phyloP scores from a whole-genome alignment of 2,329 filamentous ascomycete species.

The Trichoderma breve region DNA sequence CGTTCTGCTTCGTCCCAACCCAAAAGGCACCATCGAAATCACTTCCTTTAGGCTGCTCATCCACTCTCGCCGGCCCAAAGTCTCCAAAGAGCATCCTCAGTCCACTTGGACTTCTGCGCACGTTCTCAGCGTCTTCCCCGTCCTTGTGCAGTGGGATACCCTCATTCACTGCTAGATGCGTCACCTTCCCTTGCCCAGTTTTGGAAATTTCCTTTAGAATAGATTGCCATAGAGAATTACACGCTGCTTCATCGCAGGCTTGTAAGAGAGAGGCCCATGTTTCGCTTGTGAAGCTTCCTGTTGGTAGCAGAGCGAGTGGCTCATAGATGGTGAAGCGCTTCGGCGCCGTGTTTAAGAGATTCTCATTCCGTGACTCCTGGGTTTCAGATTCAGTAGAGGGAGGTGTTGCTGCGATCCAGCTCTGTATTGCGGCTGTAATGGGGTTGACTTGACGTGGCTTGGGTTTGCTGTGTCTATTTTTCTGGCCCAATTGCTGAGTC shows the following conservation, averaged over 20 bases:
- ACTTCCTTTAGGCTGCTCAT: slow-evolving; percentile 31
- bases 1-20: slow-evolving; percentile 75
- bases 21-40: slow-evolving; percentile 73
- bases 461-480: slow-evolving; percentile 26
- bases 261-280: slow-evolving; percentile 42
- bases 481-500: not conserved
- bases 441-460: slow-evolving; percentile 30
- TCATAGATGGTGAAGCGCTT: slow-evolving; percentile 61
- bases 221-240: slow-evolving; percentile 44
- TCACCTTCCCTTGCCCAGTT: slow-evolving; percentile 43
- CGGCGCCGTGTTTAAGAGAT: slow-evolving; percentile 45
- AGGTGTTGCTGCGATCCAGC: slow-evolving; percentile 29
- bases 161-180: slow-evolving; percentile 60
- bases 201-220: slow-evolving; percentile 49
- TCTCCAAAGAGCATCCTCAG: slow-evolving; percentile 69
- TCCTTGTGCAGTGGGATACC: slow-evolving; percentile 53
- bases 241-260: slow-evolving; percentile 26
- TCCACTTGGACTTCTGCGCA: slow-evolving; percentile 69
- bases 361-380: slow-evolving; percentile 23
- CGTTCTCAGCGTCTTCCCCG: slow-evolving; percentile 53
- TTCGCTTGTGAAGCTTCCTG: slow-evolving; percentile 51
- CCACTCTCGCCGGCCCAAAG: slow-evolving; percentile 58
- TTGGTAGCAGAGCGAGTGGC: slow-evolving; percentile 59
- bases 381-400: not conserved
- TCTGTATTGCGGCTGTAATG: slow-evolving; percentile 33